A percentile compares a stretch with the other conserved stretches of the same genome.
Evolutionary conservation across 352 stramenopile species (phyloP).

Genomic region (Phytopythium montanum): DNA sequence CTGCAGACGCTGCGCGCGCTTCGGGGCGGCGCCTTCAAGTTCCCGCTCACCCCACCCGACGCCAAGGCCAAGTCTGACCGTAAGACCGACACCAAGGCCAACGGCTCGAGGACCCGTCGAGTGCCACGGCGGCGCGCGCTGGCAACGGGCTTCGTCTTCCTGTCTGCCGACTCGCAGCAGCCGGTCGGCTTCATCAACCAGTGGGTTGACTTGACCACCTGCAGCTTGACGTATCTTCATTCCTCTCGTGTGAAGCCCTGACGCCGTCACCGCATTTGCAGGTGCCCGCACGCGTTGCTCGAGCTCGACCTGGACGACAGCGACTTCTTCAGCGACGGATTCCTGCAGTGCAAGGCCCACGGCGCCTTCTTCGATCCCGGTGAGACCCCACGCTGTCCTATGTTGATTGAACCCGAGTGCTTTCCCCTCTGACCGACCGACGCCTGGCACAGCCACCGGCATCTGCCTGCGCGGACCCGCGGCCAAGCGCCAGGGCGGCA

Average conservation of each 20-base stretch:
- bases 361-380: slow-evolving; percentile 76
- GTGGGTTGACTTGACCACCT: too few species aligned
- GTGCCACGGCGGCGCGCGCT: slow-evolving; percentile 23
- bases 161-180: slow-evolving; percentile 31
- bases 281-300: slow-evolving; percentile 63
- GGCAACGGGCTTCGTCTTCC: slow-evolving; percentile 65
- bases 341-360: slow-evolving; percentile 80
- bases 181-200: slow-evolving; percentile 62
- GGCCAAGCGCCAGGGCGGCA: slow-evolving; percentile 23
- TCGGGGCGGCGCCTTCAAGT: slow-evolving; percentile 53
- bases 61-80: neutral
- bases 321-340: slow-evolving; percentile 78
- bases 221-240: too few species aligned
- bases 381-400: slow-evolving; percentile 7
- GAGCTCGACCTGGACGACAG: slow-evolving; percentile 79
- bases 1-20: slow-evolving; percentile 39
- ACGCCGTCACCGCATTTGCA: slow-evolving; percentile 1
- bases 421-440: neutral
- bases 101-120: neutral
- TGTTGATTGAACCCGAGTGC: neutral
- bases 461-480: slow-evolving; percentile 61
- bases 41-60: slow-evolving; percentile 27
- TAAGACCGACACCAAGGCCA: neutral
- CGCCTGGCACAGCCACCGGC: slow-evolving; percentile 27
- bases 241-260: too few species aligned